Base-by-base conservation (phyloP, 2,329 filamentous ascomycete species). In the Talaromyces funiculosus region DNA sequence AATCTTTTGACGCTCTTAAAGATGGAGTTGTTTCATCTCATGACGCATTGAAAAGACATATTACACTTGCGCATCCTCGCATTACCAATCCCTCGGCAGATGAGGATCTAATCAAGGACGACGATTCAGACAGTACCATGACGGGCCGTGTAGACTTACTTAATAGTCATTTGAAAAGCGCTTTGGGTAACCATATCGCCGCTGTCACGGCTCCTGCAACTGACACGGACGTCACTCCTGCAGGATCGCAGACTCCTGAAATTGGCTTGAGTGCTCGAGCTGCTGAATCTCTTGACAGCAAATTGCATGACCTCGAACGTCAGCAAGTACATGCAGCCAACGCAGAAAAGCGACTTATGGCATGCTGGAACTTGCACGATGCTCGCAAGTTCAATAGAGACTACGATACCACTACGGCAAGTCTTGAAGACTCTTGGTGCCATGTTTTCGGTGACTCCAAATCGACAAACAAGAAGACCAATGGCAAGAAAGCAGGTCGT, bases 301-400 rank as follows among this genome's bases (percentile, higher is more conserved):
- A 54, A 33, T 61, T 69, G 4, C 63, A 65, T 49, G 67, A 66
- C 37, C 66, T 66, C 22, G 65, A 64, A 47, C 66, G 62, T 29
- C 64, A 67, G 47, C 63, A 68, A 31, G 62, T 66, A 57, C 63
- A 65, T 5, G 63, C 65, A 4, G 66, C 64, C 35, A 54, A 54
- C 22, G 64, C 73, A 29, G 71, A 73, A 51, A 62, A 69, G 24
- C 72, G 73, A 35, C 66, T 76, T 20, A 63, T 67, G 9, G 63
- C 68, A 31, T 65, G 71, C 49, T 77, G 75, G 75, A 75, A 71
- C 31, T 65, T 77, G 20, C 65, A 77, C 60, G 65, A 77, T 53
- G 68, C 71, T 5, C 58, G 64, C 18, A 68, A 67, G 2, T 76
- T 77, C 53, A 72, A 69, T 10, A 55, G 64, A 4, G 67, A 71